These are phyloP conservation scores for Calonectria montana DNA, from an alignment of 2,329 filamentous ascomycete genomes.

Conservation along the genomic window DNA sequence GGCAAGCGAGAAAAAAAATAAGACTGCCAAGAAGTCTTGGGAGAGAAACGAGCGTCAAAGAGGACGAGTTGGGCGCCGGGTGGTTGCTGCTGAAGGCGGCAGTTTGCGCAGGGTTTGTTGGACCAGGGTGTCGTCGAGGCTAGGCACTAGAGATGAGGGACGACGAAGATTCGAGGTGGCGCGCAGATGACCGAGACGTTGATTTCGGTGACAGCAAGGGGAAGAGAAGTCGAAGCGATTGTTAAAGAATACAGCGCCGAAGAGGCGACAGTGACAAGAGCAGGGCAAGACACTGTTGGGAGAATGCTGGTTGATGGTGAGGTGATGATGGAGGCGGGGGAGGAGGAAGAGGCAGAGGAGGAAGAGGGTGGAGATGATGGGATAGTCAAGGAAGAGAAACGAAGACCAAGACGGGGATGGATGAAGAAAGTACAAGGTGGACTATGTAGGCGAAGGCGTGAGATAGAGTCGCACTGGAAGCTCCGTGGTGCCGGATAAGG, in stretches of 20 bases:
- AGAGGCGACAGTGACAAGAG: background rate
- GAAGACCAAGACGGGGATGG: conserved; percentile 3
- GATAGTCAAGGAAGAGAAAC: background rate
- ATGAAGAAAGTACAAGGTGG: conserved; percentile 16
- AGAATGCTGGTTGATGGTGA: conserved; percentile 15
- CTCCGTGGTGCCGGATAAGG: conserved; percentile 38
- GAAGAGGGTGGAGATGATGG: background rate
- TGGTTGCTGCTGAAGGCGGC: conserved; percentile 18
- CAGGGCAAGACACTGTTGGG: background rate
- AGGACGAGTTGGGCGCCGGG: conserved; percentile 26
- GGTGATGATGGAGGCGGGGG: background rate
- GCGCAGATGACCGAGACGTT: conserved; percentile 1
- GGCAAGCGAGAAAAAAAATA: conserved; percentile 14
- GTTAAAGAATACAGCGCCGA: background rate
- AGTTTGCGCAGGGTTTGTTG: conserved; percentile 24
- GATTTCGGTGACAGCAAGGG: background rate
- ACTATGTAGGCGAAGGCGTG: conserved; percentile 11
- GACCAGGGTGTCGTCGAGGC: conserved; percentile 23
- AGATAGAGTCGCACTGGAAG: conserved; percentile 11
- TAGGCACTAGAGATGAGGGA: conserved; percentile 7
- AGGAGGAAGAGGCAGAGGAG: background rate
- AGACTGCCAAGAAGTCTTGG: conserved; percentile 38
- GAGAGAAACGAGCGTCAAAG: conserved; percentile 38
- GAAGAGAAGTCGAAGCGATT: background rate
- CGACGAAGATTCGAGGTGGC: background rate